A percentile compares a stretch with the other conserved stretches of the same genome.
Conservation (phyloP, 768 basidiomycete species). For the Termitomyces sp. region DNA sequence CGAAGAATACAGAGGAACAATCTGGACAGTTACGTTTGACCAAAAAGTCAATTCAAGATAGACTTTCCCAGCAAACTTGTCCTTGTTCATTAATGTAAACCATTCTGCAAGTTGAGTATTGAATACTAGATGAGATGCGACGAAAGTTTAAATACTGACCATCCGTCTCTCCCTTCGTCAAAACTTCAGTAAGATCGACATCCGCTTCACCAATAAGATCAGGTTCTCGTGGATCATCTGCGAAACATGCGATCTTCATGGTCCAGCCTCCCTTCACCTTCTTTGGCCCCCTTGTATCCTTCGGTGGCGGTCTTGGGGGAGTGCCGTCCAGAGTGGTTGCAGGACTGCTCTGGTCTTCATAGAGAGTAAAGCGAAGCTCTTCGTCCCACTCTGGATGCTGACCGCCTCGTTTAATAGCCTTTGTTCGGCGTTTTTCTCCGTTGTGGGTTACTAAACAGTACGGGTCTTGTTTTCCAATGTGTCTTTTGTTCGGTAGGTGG, state of each 20-base stretch:
- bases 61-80: conserved; percentile 92
- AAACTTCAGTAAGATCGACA: conserved; percentile 84
- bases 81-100: conserved; percentile 88
- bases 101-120: conserved; percentile 60
- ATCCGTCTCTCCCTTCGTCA: conserved; percentile 96
- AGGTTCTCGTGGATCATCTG: conserved; percentile 93
- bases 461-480: conserved; percentile 97
- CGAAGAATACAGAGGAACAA: not conserved
- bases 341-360: conserved; percentile 67
- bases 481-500: conserved; percentile 86
- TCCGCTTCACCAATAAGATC: conserved; percentile 91
- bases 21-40: conserved; percentile 73
- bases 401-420: conserved; percentile 93
- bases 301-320: conserved; percentile 73
- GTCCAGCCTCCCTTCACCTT: conserved; percentile 69
- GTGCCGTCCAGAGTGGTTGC: conserved; percentile 39
- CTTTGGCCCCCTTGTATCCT: conserved; percentile 43
- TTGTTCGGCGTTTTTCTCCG: conserved; percentile 83
- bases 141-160: conserved; percentile 51
- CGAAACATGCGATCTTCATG: conserved; percentile 86
- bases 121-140: conserved; percentile 4
- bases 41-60: conserved; percentile 97
- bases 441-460: conserved; percentile 83
- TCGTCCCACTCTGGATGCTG: conserved; percentile 99
- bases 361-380: conserved; percentile 89